Base-by-base conservation (phyloP, 163 green algal genomes). In the Scenedesmus sp. region DNA sequence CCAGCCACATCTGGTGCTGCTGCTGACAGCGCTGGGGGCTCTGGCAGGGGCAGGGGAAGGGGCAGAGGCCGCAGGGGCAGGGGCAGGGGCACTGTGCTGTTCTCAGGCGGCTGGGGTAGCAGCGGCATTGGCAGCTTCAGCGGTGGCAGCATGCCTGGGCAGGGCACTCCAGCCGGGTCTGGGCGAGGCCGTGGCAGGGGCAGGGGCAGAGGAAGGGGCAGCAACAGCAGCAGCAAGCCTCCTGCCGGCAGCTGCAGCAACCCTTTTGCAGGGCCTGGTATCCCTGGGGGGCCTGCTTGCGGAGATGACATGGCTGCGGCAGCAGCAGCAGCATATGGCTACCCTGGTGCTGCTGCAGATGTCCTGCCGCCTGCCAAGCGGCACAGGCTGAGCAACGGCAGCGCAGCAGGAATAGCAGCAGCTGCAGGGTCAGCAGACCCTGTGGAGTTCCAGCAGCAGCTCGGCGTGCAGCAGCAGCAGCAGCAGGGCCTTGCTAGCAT, bases 391-490 rank as follows among this genome's bases (percentile, higher is more conserved):
- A 57, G 77, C 77, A 56, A 57, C 46, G 74, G 77, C 59, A 88
- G 84, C 15, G 59, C 59, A 13, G 64, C 16, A 59, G 84, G 23
- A 52, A 8, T 5, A 34, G 66, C 66, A 34, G 66, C 1, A 23
- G 62, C 62, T 73, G 62, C 12, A 23, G 62, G 62, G 70, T 79
- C 70, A 52, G 70, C 70, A 13, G 70, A 79, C 6, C 70, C 70
- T 79, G 70, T 79, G 23, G 70, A 79, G 70, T 79, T 79, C 5
- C 23, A 79, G 70, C 70, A 77, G 85, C 62, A 82, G 85, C 62
- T 66, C 64, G 67, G 64, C 85, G 46, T 12, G 85, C 66, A 90
- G 86, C 86, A 84, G 66, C 86, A 83, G 67, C 62, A 84, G 10
- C 66, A 57, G 52, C 18, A 52, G 2, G 62, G 86, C n/a, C 52